phyloP scores from a whole-genome alignment of 345 rosid genomes.

The Alliaria petiolata region DNA sequence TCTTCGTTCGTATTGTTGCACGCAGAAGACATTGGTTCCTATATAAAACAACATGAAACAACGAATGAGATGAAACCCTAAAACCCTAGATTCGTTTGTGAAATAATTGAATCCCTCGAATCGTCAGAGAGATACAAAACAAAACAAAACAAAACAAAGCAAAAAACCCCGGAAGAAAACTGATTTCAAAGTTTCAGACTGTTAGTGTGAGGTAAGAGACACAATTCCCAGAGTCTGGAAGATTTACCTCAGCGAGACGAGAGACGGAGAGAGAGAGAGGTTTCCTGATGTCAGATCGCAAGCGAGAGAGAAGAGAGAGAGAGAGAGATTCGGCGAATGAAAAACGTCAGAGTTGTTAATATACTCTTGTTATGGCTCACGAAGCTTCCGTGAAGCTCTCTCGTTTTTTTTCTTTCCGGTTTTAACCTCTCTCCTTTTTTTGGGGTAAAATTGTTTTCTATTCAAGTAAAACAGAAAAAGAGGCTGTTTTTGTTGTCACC shows the following conservation, averaged over 20 bases:
- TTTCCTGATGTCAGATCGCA: neutral
- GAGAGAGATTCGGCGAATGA: conserved; percentile 6
- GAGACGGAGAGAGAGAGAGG: conserved; percentile 10
- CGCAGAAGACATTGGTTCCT: conserved; percentile 27
- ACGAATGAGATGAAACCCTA: neutral
- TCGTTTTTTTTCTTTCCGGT: neutral
- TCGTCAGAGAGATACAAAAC: neutral
- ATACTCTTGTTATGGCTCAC: neutral
- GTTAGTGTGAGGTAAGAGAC: no score
- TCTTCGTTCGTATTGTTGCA: conserved; percentile 51
- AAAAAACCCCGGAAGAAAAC: neutral
- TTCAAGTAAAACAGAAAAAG: neutral
- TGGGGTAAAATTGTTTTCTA: neutral
- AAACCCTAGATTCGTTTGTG: neutral
- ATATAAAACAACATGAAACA: neutral
- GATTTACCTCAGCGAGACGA: neutral
- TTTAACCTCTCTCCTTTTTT: neutral
- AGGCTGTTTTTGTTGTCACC: neutral
- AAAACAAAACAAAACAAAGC: no score
- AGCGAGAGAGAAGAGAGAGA: conserved; percentile 7
- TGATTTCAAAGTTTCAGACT: no score
- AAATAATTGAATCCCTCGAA: neutral
- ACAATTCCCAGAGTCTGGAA: neutral
- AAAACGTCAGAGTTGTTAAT: neutral
- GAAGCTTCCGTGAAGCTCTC: neutral